These are phyloP conservation scores for Xylariaceae sp. DNA, from an alignment of 2,329 filamentous ascomycete species.

Conservation along the genomic window DNA sequence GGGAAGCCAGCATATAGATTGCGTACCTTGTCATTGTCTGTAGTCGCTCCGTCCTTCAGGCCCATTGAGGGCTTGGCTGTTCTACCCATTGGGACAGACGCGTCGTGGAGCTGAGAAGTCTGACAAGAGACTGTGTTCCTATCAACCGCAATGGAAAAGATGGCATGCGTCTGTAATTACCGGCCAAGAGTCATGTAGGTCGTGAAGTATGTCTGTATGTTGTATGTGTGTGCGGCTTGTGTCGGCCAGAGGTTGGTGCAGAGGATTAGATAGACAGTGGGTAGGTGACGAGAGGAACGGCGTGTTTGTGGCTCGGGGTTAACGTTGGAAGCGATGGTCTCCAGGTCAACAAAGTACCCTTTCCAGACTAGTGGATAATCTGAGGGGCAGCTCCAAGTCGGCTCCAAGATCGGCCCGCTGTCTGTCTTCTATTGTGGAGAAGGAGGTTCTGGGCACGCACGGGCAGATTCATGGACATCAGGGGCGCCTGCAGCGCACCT, in stretches of 20 bases:
- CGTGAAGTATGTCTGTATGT: neutral
- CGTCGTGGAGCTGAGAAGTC: constrained; percentile 2
- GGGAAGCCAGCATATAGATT: neutral
- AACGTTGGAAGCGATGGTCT: neutral
- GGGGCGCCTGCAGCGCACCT: too few relatives aligned
- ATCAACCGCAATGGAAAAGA: neutral
- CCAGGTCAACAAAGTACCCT: constrained; percentile 15
- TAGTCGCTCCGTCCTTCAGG: constrained; percentile 28
- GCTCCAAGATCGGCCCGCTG: neutral
- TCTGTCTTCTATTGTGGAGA: neutral
- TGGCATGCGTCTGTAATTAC: neutral
- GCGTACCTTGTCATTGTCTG: constrained; percentile 34
- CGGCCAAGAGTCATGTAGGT: neutral
- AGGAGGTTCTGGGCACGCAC: too few relatives aligned
- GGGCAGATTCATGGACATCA: too few relatives aligned
- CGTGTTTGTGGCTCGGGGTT: constrained; percentile 13
- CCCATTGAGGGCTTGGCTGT: constrained; percentile 21
- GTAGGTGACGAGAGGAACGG: constrained; percentile 4
- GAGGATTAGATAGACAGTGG: constrained; percentile 1
- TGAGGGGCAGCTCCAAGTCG: neutral
- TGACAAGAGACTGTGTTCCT: too few relatives aligned
- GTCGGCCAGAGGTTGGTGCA: neutral
- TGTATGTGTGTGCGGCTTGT: neutral
- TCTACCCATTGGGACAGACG: constrained; percentile 22
- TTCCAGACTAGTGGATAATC: constrained; percentile 6